These are phyloP conservation scores for Cryomyces minteri DNA, from an alignment of 495 filamentous ascomycete species.

Conservation along the genomic window DNA sequence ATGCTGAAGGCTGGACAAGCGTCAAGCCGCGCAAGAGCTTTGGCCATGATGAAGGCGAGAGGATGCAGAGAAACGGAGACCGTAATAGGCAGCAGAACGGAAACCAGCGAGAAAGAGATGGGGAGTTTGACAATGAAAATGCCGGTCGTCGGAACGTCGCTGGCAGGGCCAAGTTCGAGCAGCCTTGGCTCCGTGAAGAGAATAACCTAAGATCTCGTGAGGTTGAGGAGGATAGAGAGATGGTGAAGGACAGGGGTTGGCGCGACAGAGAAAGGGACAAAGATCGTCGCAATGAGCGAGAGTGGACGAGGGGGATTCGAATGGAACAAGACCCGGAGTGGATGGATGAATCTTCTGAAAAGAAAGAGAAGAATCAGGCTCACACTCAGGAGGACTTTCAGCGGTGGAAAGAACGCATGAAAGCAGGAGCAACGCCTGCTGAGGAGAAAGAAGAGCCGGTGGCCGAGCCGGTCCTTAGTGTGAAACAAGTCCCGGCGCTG, in stretches of 20 bases:
- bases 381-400: slow-evolving; percentile 88
- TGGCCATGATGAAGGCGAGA: slow-evolving; percentile 35
- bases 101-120: slow-evolving; percentile 27
- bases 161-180: slow-evolving; percentile 7
- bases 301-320: slow-evolving; percentile 13
- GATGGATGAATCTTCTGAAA: slow-evolving; percentile 17
- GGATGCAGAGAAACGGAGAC: slow-evolving; percentile 41
- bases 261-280: slow-evolving; percentile 11
- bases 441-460: slow-evolving; percentile 29
- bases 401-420: slow-evolving; percentile 88
- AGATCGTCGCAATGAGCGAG: slow-evolving; percentile 9
- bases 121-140: slow-evolving; percentile 4
- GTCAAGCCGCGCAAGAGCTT: slow-evolving; percentile 33
- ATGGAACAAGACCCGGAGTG: slow-evolving; percentile 34
- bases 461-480: slow-evolving; percentile 13
- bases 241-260: slow-evolving; percentile 25
- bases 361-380: slow-evolving; percentile 28
- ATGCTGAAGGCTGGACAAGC: slow-evolving; percentile 40
- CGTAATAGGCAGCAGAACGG: slow-evolving; percentile 32
- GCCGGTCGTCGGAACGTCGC: slow-evolving; percentile 3
- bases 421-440: slow-evolving; percentile 31
- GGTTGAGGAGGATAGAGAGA: slow-evolving; percentile 14
- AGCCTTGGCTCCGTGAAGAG: slow-evolving; percentile 23
- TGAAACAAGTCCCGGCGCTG: slow-evolving; percentile 9
- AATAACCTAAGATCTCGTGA: slow-evolving; percentile 12